These are phyloP conservation scores for Penicillium sp. DNA, from an alignment of 2,329 filamentous ascomycete species.

Conservation along the genomic window DNA sequence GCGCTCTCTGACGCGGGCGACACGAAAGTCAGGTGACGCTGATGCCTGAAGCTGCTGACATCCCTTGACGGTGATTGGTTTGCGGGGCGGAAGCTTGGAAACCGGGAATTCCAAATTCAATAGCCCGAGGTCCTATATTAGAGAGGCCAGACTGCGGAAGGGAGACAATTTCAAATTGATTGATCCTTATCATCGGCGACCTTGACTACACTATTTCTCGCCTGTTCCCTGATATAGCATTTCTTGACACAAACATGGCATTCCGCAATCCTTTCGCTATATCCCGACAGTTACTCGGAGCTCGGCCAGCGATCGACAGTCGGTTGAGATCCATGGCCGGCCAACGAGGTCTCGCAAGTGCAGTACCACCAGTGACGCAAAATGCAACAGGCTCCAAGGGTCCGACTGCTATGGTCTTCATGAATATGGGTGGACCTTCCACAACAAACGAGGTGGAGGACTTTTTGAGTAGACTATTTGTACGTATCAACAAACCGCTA, in stretches of 20 bases:
- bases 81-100: neutral
- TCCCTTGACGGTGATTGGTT: constrained; percentile 30
- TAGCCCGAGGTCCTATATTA: constrained; percentile 4
- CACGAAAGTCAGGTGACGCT: constrained; percentile 38
- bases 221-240: neutral
- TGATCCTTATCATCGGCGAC: neutral
- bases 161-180: neutral
- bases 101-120: neutral
- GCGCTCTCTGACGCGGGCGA: constrained; percentile 25
- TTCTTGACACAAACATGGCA: constrained; percentile 35
- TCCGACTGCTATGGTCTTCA: constrained; percentile 95
- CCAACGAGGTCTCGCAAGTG: constrained; percentile 54
- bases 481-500: constrained; percentile 48
- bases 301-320: constrained; percentile 24
- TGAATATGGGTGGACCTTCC: constrained; percentile 97
- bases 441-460: constrained; percentile 83
- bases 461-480: constrained; percentile 89
- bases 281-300: constrained; percentile 28
- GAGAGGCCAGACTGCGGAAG: neutral
- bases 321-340: constrained; percentile 23
- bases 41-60: constrained; percentile 30
- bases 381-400: constrained; percentile 69
- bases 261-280: constrained; percentile 40
- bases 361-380: constrained; percentile 75
- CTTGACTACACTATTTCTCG: neutral